Percentiles rank a stretch among this genome's conserved stretches.
Conservation (phyloP, 495 filamentous ascomycete species). For the Choiromyces venosus region DNA sequence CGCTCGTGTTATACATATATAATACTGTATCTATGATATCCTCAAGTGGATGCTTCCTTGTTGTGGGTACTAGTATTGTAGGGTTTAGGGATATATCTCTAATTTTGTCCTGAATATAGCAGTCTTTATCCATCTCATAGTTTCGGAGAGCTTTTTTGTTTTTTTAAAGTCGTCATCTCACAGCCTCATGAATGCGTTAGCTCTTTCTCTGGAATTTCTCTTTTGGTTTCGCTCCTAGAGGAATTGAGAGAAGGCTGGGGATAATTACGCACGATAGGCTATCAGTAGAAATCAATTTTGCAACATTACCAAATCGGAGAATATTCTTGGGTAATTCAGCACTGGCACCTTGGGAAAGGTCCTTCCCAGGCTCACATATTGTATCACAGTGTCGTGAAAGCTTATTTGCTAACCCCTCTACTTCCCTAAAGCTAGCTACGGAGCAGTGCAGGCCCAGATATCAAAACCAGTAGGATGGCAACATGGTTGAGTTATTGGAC, state of each 20-base stretch:
- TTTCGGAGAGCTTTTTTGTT: background rate
- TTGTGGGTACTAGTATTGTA: background rate
- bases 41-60: background rate
- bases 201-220: background rate
- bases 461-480: too few relatives aligned
- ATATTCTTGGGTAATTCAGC: background rate
- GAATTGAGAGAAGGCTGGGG: background rate
- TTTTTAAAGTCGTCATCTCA: background rate
- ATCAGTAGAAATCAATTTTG: background rate
- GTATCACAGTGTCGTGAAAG: background rate
- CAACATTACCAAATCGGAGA: background rate
- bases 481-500: too few relatives aligned
- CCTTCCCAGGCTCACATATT: background rate
- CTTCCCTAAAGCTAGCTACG: too few relatives aligned
- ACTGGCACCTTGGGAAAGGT: background rate
- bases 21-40: background rate
- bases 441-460: too few relatives aligned
- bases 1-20: too few relatives aligned
- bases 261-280: background rate
- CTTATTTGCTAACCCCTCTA: background rate
- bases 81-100: background rate
- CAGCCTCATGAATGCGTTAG: background rate
- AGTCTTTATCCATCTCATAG: background rate
- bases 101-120: background rate
- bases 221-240: background rate